Conservation (phyloP, 495 filamentous ascomycete genomes). For the Cladorrhinum samala region DNA sequence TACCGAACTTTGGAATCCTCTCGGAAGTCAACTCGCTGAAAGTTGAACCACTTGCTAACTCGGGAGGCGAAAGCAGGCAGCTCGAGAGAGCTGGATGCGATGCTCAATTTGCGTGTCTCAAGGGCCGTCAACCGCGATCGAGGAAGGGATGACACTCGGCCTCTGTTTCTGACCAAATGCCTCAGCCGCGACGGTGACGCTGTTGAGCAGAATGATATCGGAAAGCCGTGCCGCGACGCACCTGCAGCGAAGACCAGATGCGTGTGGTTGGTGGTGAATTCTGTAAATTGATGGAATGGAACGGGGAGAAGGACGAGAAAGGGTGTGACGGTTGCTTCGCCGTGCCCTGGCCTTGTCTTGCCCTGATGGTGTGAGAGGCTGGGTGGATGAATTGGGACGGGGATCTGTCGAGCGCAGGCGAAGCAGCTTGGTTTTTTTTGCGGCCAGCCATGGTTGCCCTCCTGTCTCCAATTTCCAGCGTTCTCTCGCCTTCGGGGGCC, state of each 20-base stretch:
- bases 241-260: neutral
- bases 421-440: constrained; percentile 23
- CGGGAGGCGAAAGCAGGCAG: constrained; percentile 5
- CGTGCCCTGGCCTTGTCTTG: constrained; percentile 20
- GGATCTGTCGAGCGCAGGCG: constrained; percentile 18
- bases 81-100: constrained; percentile 3
- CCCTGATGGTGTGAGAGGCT: constrained; percentile 27
- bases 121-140: neutral
- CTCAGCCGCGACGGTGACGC: constrained; percentile 20
- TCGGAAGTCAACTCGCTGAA: no score
- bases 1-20: constrained; percentile 12
- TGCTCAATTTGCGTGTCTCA: constrained; percentile 1
- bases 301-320: constrained; percentile 11
- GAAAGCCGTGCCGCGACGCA: constrained; percentile 2
- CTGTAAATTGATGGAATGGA: constrained; percentile 2
- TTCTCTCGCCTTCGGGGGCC: constrained; percentile 7
- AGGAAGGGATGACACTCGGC: neutral
- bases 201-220: neutral
- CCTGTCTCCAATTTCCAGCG: constrained; percentile 14
- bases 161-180: constrained; percentile 25
- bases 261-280: neutral
- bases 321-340: constrained; percentile 18
- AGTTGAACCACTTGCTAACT: no score
- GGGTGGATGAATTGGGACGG: constrained; percentile 16
- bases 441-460: constrained; percentile 10